Conservation (phyloP, 345 rosid species). For the Salix suchowensis region DNA sequence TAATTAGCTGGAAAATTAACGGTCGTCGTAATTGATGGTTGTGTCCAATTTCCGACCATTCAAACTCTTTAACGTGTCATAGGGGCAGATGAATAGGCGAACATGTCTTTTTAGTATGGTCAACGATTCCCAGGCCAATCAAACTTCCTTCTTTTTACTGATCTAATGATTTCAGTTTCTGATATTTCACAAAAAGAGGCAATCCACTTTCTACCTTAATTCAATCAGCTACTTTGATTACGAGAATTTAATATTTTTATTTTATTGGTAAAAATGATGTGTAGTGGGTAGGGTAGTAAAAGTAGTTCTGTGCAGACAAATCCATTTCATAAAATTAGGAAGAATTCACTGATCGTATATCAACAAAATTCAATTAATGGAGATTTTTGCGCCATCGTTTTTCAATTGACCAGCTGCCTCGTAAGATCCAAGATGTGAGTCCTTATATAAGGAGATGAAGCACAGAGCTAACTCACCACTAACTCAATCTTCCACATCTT, state of each 20-base stretch:
- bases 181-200: background rate
- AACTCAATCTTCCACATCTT: background rate
- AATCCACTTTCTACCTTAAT: background rate
- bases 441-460: background rate
- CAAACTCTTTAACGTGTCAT: background rate
- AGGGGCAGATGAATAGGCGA: background rate
- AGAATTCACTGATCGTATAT: background rate
- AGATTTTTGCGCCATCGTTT: background rate
- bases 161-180: background rate
- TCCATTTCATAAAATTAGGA: background rate
- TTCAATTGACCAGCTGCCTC: background rate
- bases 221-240: too few relatives aligned
- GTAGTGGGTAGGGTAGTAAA: background rate
- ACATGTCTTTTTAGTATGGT: background rate
- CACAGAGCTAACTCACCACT: background rate
- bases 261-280: background rate
- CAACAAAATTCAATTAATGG: background rate
- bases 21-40: background rate
- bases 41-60: background rate
- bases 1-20: background rate
- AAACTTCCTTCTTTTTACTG: background rate
- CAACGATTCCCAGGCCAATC: background rate
- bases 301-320: background rate
- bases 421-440: background rate
- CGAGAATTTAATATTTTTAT: too few relatives aligned